Evolutionary conservation across 768 basidiomycete genomes (phyloP), one percentile per base, ranked within the genome.

Genomic region (Xanthoconium purpureum): DNA sequence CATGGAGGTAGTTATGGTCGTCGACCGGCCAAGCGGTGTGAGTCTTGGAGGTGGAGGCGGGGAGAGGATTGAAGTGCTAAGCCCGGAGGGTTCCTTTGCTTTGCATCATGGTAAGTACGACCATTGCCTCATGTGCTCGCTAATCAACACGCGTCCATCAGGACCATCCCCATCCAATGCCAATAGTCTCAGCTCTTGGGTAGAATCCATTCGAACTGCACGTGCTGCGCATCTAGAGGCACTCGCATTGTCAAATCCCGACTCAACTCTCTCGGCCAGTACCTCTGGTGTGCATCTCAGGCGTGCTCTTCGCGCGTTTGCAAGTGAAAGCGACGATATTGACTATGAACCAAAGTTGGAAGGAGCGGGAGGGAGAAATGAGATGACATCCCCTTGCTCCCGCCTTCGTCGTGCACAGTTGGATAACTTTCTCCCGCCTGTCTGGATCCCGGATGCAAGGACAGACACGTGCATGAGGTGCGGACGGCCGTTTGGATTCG

Each of bases 381-480:
- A 12, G 28, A 14, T 5, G 3, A 17, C 52, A 36, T 2, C 30
- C 13, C n/a, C 47, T 47, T 49, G 51, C 8, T 35, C 52, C n/a
- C 61, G 57, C 17, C 55, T 45, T n/a, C 67, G 62, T 45, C 70
- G 70, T 18, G 71, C 70, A 32, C 57, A 60, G 18, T 32, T 71
- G 40, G 67, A 69, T 24, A 67, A 89, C 70, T 96, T 93, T 76
- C 84, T 93, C 2, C 94, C 94, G 6, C 89, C 94, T 0, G 82
- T 96, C 28, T 97, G 94, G 94, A 86, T 95, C 32, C 92, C 94
- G 0, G 92, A 97, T 66, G 81, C 84, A 56, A 89, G 82, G 69
- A 87, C 90, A n/a, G 81, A 82, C 52, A 77, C 79, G 20, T 97
- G 94, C 67, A 94, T 93, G 92, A 78, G 89, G 11, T 97, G 94